Base-by-base conservation (phyloP, 208 protist genomes). In the Leishmania aethiopica region DNA sequence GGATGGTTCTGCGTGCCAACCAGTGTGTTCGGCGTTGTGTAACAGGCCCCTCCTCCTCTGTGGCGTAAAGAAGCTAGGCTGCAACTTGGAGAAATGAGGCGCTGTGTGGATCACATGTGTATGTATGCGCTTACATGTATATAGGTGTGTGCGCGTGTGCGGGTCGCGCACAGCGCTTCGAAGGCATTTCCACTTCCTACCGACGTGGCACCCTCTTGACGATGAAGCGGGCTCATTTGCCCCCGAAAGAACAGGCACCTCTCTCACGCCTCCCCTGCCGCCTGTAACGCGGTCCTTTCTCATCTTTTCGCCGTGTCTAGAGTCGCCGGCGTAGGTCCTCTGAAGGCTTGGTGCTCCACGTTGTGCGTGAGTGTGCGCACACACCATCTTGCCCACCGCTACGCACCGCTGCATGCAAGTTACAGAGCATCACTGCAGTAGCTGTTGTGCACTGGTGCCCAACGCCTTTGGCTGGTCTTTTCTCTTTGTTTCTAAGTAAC, bases 401-500 rank as follows among this genome's bases (percentile, higher is more conserved):
- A 13, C 35, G 42, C 17, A 42, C 62, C 1, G n/a, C 10, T 35
- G 62, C 13, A 5, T 40, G 62, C 11, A 35, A 15, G 51, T 6
- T 22, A 55, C 51, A 55, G 51, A 55, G 51, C 51, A 22, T 55
- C 51, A 22, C 3, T 55, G 17, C 51, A 55, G 15, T 6, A 55
- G 19, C 40, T 67, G 13, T 35, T 40, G 40, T 13, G n/a, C 77
- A 32, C 60, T 67, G 49, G 6, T 42, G 25, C 32, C 60, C 19
- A 45, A 37, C 47, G 25, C 55, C 64, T 73, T 82, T 32, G 22
- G 15, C 53, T 62, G 69, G 22, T 25, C 64, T 66, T 78, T 82
- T 55, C 17, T 53, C 15, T 82, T 76, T 49, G 45, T 88, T 80
- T 53, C 55, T 49, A 78, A 62, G 70, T 86, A 35, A 47, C 3